phyloP scores from a whole-genome alignment of 768 basidiomycete species.

The Sporobolomyces roseus region DNA sequence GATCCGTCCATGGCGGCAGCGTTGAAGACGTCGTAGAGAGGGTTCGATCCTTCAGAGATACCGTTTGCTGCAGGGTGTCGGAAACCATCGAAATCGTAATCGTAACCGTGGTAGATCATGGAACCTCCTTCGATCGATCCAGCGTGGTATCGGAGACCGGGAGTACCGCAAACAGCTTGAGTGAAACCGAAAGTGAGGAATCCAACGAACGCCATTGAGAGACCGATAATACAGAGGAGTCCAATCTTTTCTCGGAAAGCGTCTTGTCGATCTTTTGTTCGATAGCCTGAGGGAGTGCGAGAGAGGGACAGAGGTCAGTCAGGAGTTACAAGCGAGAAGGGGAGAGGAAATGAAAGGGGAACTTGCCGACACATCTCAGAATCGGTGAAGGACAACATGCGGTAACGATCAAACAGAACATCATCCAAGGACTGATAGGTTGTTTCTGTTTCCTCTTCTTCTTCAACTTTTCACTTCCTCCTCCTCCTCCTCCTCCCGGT shows the following conservation, averaged over 20 bases:
- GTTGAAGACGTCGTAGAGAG: conserved; percentile 73
- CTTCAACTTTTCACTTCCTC: conserved; percentile 49
- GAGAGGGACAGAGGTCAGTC: neutral
- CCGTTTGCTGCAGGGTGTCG: conserved; percentile 68
- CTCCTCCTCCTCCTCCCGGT: conserved; percentile 47
- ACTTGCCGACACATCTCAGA: conserved; percentile 72
- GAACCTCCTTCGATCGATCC: conserved; percentile 72
- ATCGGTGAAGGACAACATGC: conserved; percentile 74
- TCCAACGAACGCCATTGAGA: conserved; percentile 89
- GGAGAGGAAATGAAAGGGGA: neutral
- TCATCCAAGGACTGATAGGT: conserved; percentile 91
- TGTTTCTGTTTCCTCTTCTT: conserved; percentile 71
- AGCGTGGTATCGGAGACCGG: conserved; percentile 74
- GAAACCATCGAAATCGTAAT: conserved; percentile 85
- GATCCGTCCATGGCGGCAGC: conserved; percentile 83
- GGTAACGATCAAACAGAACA: conserved; percentile 83
- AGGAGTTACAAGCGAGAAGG: neutral
- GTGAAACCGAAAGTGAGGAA: conserved; percentile 99
- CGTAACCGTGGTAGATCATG: conserved; percentile 89
- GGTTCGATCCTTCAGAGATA: conserved; percentile 79
- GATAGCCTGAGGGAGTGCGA: conserved; percentile 60
- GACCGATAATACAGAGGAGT: conserved; percentile 69
- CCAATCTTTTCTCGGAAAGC: conserved; percentile 99
- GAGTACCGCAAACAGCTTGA: conserved; percentile 81
- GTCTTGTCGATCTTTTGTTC: conserved; percentile 84